Evolutionary conservation across 306 rosid genomes (phyloP), one percentile per base, ranked within the genome.

Genomic region (Ormosia semicastrata): DNA sequence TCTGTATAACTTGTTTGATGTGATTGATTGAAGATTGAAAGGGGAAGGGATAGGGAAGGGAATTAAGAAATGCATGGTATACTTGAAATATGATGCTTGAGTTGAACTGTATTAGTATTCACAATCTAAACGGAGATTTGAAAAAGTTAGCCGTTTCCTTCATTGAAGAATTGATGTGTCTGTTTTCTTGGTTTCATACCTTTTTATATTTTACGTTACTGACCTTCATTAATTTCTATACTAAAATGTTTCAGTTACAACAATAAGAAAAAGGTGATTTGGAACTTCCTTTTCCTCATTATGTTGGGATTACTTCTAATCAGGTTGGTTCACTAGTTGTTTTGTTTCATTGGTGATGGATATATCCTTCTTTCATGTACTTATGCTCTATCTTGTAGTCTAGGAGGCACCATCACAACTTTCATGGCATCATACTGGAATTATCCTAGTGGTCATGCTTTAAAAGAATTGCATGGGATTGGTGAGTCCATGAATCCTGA

Each of bases 371-470:
- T 36, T 73, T 43, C 49, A 17, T 39, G 30, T 75, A 53, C 83
- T 88, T 73, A 83, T 68, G 87, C 83, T 86, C 66, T 85, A 44
- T 84, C 71, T 87, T 93, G 91, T 84, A 95, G 98, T 89, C 85
- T 95, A 81, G 98, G 89, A 85, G 92, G 89, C 86, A 84, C 97
- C 30, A 37, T 87, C 73, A 84, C 88, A 75, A 87, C 92, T 83
- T 90, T 95, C 94, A 84, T 86, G 86, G 98, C 98, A 3, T 95
- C 98, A 67, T 89, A 85, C 80, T 85, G 94, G 88, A 95, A 95
- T 84, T 95, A 95, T 78, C 94, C 98, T 30, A 93, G 98, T 68
- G 97, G 98, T 24, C 87, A 95, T 82, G 95, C 98, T 73, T 84
- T 95, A 84, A 87, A 88, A 87, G 82, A 82, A 71, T 82, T 95